phyloP scores from a whole-genome alignment of 805 yeast species.

The Metschnikowia colocasiae region DNA sequence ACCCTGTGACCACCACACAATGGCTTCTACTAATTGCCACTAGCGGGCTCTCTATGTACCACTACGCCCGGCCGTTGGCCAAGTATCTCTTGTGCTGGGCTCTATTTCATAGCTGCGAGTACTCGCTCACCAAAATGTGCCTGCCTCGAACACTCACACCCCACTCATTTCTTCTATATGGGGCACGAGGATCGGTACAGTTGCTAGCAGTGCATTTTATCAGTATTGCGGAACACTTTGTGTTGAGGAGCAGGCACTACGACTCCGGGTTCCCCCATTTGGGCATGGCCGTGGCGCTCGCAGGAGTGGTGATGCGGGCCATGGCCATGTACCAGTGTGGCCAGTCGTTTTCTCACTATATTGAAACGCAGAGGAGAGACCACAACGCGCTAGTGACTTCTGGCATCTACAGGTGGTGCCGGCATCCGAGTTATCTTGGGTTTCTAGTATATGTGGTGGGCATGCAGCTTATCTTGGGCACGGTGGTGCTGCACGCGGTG shows the following conservation, averaged over 20 bases:
- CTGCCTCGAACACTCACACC: conserved; percentile 25
- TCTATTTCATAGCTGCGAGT: conserved; percentile 27
- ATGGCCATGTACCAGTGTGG: conserved; percentile 35
- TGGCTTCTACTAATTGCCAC: conserved; percentile 2
- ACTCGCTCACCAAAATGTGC: conserved; percentile 23
- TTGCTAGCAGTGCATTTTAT: conserved; percentile 28
- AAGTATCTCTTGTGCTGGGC: conserved; percentile 21
- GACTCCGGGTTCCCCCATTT: conserved; percentile 4
- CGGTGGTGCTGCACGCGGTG: conserved; percentile 18
- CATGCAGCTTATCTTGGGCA: conserved; percentile 26
- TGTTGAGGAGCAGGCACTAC: conserved; percentile 7
- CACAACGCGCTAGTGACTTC: conserved; percentile 24
- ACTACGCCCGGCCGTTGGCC: conserved; percentile 7
- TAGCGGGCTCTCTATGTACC: neutral
- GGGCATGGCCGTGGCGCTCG: conserved; percentile 18
- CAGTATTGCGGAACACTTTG: conserved; percentile 23
- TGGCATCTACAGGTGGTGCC: conserved; percentile 28
- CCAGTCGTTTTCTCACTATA: conserved; percentile 33
- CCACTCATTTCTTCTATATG: conserved; percentile 32
- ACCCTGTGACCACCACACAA: conserved; percentile 7
- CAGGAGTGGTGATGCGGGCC: conserved; percentile 27
- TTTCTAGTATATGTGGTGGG: conserved; percentile 34
- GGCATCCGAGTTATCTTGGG: conserved; percentile 42
- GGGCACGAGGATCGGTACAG: conserved; percentile 32
- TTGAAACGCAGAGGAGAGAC: conserved; percentile 11